Conservation (phyloP, 1,284 basidiomycete species). For the Ceratobasidium sp. region DNA sequence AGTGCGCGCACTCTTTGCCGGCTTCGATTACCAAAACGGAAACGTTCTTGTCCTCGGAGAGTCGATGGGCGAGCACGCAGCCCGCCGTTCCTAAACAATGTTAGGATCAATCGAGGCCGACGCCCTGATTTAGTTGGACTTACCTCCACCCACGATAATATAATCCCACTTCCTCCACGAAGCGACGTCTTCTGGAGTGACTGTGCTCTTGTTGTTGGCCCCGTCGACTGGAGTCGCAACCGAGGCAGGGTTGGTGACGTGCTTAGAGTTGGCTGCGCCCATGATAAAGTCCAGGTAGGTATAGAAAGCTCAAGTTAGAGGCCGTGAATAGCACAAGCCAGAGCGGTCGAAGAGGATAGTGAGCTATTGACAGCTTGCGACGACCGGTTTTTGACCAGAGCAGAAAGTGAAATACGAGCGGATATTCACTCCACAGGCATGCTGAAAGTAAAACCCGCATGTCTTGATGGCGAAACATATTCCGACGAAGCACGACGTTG, state of each 20-base stretch:
- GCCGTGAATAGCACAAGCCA: not conserved
- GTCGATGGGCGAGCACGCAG: slow-evolving; percentile 52
- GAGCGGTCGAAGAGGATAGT: not conserved
- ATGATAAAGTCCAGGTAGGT: not conserved
- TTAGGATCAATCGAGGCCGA: not conserved
- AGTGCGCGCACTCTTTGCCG: slow-evolving; percentile 32
- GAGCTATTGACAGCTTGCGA: not conserved
- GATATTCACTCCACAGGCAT: too few species aligned
- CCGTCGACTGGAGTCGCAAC: slow-evolving; percentile 4
- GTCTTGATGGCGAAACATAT: too few species aligned
- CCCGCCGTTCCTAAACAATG: slow-evolving; percentile 50
- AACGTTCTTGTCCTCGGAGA: slow-evolving; percentile 50
- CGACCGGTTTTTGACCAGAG: not conserved
- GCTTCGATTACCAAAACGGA: slow-evolving; percentile 44
- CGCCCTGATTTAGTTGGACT: not conserved
- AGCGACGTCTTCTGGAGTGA: slow-evolving; percentile 18
- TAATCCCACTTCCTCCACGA: slow-evolving; percentile 28
- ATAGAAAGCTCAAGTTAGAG: not conserved
- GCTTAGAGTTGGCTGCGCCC: slow-evolving; percentile 17
- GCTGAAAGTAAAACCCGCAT: too few species aligned
- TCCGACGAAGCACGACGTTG: too few species aligned
- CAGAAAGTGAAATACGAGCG: not conserved
- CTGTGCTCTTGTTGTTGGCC: not conserved
- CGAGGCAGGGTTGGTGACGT: slow-evolving; percentile 6
- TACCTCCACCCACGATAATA: slow-evolving; percentile 30